These are phyloP conservation scores for Suhomyces guaymorum DNA, from an alignment of 1,139 yeast genomes.

Conservation along the genomic window DNA sequence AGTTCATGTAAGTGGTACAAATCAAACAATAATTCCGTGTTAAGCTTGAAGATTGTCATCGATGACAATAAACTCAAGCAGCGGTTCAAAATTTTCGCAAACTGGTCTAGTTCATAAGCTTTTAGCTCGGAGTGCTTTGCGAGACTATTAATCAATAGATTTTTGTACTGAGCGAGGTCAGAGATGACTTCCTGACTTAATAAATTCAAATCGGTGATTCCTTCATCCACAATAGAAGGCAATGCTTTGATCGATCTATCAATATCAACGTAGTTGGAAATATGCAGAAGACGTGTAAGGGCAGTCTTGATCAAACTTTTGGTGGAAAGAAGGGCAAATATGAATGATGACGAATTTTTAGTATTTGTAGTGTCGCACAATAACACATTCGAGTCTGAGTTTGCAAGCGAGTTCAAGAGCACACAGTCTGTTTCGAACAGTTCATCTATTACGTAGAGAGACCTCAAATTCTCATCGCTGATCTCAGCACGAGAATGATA, in stretches of 20 bases:
- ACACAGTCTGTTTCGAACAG: constrained; percentile 2
- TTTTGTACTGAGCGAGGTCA: constrained; percentile 22
- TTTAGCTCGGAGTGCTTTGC: constrained; percentile 4
- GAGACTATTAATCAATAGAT: constrained; percentile 14
- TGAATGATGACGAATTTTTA: too few species aligned
- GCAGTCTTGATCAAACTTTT: neutral
- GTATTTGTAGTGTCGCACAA: too few species aligned
- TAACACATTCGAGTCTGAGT: too few species aligned
- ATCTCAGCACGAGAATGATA: too few species aligned
- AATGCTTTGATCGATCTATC: constrained; percentile 13
- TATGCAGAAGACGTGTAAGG: constrained; percentile 2
- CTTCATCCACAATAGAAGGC: constrained; percentile 14
- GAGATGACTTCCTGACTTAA: constrained; percentile 17
- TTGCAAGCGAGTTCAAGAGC: neutral
- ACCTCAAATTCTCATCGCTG: neutral
- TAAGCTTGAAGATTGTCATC: constrained; percentile 23
- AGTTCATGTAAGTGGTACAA: constrained; percentile 38
- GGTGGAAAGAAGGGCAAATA: neutral
- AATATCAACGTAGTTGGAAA: constrained; percentile 7
- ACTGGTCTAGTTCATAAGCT: constrained; percentile 23
- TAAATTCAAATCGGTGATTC: constrained; percentile 9
- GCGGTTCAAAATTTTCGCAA: constrained; percentile 21
- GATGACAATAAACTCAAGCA: constrained; percentile 31
- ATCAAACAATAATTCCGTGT: constrained; percentile 24
- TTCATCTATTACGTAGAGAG: neutral